These are phyloP conservation scores for Myxozyma monticola DNA, from an alignment of 805 yeast species.

Conservation along the genomic window DNA sequence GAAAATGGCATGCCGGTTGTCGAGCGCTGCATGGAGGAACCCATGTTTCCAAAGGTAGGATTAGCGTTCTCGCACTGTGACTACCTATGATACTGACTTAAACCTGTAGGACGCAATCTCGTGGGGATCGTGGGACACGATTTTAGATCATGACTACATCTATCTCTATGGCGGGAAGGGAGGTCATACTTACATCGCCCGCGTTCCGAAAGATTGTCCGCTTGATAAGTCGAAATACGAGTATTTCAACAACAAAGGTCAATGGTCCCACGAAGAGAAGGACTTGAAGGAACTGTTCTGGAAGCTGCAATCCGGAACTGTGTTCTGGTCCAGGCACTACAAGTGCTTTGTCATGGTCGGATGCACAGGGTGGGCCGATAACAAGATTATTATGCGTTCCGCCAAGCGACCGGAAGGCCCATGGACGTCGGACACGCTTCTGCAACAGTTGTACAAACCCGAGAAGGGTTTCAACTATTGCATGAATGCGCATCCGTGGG, in stretches of 20 bases:
- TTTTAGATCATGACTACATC: conserved; percentile 17
- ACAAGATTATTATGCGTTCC: conserved; percentile 27
- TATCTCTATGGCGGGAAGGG: conserved; percentile 23
- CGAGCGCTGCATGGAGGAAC: conserved; percentile 23
- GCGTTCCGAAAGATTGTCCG: conserved; percentile 23
- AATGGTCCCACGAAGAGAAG: conserved; percentile 20
- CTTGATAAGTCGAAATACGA: conserved; percentile 18
- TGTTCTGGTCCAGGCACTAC: conserved; percentile 25
- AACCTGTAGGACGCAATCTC: conserved; percentile 2
- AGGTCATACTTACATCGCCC: conserved; percentile 21
- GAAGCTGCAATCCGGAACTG: conserved; percentile 29
- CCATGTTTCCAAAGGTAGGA: conserved; percentile 13
- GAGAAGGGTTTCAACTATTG: conserved; percentile 25
- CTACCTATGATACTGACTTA: background rate
- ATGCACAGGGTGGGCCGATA: conserved; percentile 29
- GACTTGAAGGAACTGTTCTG: conserved; percentile 19
- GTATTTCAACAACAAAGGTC: conserved; percentile 17
- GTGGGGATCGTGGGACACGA: conserved; percentile 24
- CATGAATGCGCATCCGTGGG: conserved; percentile 31
- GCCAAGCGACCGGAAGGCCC: conserved; percentile 30
- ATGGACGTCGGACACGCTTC: conserved; percentile 22
- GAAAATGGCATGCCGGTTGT: conserved; percentile 20
- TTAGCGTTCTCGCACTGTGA: background rate
- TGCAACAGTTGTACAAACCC: conserved; percentile 24
- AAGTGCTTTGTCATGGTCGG: conserved; percentile 25